Base-by-base conservation (phyloP, 148 eudicot species). In the Euryodendron excelsum region DNA sequence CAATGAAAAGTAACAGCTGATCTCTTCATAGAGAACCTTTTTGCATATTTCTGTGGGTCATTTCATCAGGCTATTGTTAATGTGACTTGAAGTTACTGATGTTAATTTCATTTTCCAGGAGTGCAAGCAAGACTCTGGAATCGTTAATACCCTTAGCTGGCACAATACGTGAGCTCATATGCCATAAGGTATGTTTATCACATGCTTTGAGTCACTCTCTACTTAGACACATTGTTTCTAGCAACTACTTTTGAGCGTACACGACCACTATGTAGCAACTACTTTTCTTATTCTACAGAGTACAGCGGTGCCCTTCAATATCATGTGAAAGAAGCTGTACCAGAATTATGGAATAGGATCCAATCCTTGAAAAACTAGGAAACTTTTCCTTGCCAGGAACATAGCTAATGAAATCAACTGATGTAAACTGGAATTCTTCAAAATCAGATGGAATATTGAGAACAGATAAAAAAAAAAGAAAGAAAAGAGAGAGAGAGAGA, bases 61-160 rank as follows among this genome's bases (percentile, higher is more conserved):
- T 47, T 82, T 39, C 34, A 20, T 70, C 30, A 25, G 41, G 65
- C 28, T 53, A 41, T 65, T 1, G 11, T 63, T 13, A 17, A 21
- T 14, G 34, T 61, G 50, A 36, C 25, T 58, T 23, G 27, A 48
- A 56, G 55, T 77, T 33, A 44, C 48, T 78, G 75, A 71, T 34
- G 60, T n/a, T n/a, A n/a, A n/a, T n/a, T n/a, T 76, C 27, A 76
- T 21, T 65, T 56, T 79, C 18, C 84, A 92, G 96, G 89, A 84
- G 67, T 80, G 92, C 83, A 86, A 82, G 77, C 72, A 87, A 82
- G 74, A 79, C 52, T 76, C 77, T 81, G 65, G 96, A 88, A 72
- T 85, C 91, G 60, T 79, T 83, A 73, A 79, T 91, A 79, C 96
- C 97, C 67, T 84, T 90, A 74, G 83, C 87, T 82, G 89, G 87